Conservation (phyloP, 176 grass and related monocot species). For the Oryza glumipatula region DNA sequence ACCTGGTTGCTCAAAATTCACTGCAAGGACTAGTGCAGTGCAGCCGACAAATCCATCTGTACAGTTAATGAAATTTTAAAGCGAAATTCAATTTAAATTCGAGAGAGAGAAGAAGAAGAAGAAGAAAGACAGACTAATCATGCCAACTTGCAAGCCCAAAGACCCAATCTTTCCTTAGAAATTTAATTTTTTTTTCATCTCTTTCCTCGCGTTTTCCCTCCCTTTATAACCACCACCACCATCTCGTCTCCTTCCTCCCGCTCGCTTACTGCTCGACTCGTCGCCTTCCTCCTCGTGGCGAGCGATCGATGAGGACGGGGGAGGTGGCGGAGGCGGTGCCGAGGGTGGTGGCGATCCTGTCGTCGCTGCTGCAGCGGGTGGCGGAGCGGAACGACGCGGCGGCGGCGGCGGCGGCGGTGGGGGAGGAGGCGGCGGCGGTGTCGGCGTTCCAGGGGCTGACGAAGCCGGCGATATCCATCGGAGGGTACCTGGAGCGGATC, state of each 20-base stretch:
- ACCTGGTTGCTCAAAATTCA: too few relatives aligned
- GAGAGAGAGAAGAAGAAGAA: background rate
- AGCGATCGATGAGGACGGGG: conserved; percentile 39
- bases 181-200: background rate
- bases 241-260: conserved; percentile 23
- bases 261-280: background rate
- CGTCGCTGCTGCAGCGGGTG: conserved; percentile 73
- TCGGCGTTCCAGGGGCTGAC: conserved; percentile 84
- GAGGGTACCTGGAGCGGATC: conserved; percentile 94
- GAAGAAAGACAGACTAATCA: background rate
- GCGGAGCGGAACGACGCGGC: conserved; percentile 68
- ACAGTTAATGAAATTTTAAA: conserved; percentile 13
- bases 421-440: background rate
- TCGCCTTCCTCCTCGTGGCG: background rate
- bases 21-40: background rate
- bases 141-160: conserved; percentile 34
- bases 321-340: conserved; percentile 58
- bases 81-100: background rate
- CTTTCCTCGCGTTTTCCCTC: conserved; percentile 44
- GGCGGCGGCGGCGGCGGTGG: background rate
- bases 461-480: conserved; percentile 86
- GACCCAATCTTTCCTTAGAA: background rate
- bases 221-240: conserved; percentile 62
- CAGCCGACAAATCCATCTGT: conserved; percentile 28
- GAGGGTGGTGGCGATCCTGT: conserved; percentile 78